Percentiles rank a stretch among this genome's conserved stretches.
Conservation (phyloP, 495 filamentous ascomycete species). For the Aspergillus cavernicola region DNA sequence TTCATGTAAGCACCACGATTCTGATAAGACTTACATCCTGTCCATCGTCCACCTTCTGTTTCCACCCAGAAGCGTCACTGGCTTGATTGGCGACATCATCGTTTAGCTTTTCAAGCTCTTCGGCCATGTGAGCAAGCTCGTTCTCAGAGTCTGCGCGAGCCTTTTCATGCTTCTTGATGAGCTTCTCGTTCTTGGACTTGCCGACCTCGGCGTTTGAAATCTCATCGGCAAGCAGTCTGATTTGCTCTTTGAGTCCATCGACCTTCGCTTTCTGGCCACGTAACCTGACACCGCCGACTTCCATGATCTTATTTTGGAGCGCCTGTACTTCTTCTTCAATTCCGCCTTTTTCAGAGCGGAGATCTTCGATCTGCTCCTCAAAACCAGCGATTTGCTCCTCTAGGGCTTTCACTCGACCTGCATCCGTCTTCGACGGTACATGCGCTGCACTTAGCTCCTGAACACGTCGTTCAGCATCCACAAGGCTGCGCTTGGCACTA, state of each 20-base stretch:
- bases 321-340: constrained; percentile 88
- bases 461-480: constrained; percentile 76
- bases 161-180: constrained; percentile 81
- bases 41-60: constrained; percentile 76
- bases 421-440: constrained; percentile 74
- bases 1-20: neutral
- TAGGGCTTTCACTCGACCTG: constrained; percentile 60
- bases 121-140: constrained; percentile 66
- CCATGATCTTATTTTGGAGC: constrained; percentile 96
- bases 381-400: constrained; percentile 73
- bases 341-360: constrained; percentile 74
- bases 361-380: constrained; percentile 72
- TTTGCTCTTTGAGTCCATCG: constrained; percentile 85
- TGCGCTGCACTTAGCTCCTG: constrained; percentile 78
- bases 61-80: constrained; percentile 66
- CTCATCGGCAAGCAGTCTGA: constrained; percentile 73
- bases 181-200: constrained; percentile 88
- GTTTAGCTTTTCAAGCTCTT: constrained; percentile 71
- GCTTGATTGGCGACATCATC: constrained; percentile 73
- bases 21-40: constrained; percentile 52
- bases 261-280: constrained; percentile 89
- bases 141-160: constrained; percentile 67
- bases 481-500: constrained; percentile 77
- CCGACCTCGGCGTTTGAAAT: constrained; percentile 80
- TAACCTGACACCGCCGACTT: constrained; percentile 89